Conservation (phyloP, 371 early-diverging fungal genomes). For the Apophysomyces ossiformis region DNA sequence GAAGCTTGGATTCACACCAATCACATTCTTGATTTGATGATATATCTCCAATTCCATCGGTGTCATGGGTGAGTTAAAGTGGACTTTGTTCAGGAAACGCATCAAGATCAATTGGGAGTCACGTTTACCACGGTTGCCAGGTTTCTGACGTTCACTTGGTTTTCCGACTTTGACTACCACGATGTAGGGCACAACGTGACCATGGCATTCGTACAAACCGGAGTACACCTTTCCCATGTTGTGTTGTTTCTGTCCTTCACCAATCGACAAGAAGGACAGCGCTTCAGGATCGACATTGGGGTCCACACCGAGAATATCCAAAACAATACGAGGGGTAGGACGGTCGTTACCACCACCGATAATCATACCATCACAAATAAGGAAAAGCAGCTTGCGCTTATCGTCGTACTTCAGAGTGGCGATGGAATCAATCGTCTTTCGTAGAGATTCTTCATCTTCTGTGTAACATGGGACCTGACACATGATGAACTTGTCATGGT, state of each 20-base stretch:
- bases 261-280: conserved; percentile 81
- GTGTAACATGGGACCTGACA: conserved; percentile 81
- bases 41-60: conserved; percentile 92
- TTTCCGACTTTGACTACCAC: conserved; percentile 83
- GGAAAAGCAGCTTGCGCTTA: conserved; percentile 71
- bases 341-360: conserved; percentile 87
- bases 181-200: conserved; percentile 79
- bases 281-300: conserved; percentile 77
- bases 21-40: conserved; percentile 89
- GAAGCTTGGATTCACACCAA: conserved; percentile 84
- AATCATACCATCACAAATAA: conserved; percentile 83
- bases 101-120: conserved; percentile 89
- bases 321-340: conserved; percentile 88
- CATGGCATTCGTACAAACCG: conserved; percentile 79
- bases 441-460: conserved; percentile 73
- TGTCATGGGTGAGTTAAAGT: conserved; percentile 80
- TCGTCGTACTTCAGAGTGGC: conserved; percentile 66
- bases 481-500: conserved; percentile 86
- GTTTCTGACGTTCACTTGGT: conserved; percentile 66
- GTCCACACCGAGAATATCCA: conserved; percentile 82
- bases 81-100: conserved; percentile 80
- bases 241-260: conserved; percentile 76
- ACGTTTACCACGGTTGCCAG: conserved; percentile 90
- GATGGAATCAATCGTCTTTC: conserved; percentile 72
- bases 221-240: conserved; percentile 92